Base-by-base conservation (phyloP, 1,284 basidiomycete species). In the Cutaneotrichosporon arboriforme region DNA sequence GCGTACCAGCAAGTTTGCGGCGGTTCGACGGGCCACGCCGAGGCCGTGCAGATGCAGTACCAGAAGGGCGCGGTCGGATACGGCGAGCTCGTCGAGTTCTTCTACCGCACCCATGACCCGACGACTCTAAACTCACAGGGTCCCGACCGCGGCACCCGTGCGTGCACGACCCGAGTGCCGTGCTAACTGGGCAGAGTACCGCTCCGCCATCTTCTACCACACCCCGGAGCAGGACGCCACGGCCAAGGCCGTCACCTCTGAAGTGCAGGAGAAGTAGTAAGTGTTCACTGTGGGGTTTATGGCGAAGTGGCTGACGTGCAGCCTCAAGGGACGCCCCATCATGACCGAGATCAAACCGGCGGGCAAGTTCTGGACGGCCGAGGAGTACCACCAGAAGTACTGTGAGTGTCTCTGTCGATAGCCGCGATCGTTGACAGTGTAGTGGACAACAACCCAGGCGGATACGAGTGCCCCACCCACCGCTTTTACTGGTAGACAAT, bases 91-190 rank as follows among this genome's bases (percentile, higher is more conserved):
- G 87, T 92, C 42, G 90, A 94, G 76, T 92, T 91, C 78, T 92
- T 93, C 76, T 93, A 90, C 73, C 83, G 93, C 43, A 93, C 89
- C 0, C 94, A 98, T 70, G 92, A 97, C 66, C 90, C 94, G 2
- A 96, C 91, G 21, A 89, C 88, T 0, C 67, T 80, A 45, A 84
- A 93, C 72, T 76, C 79, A 15, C 90, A 93, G 69, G 90, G 90
- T 15, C 80, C 73, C 1, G 90, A 93, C 66, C 67, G 64, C 1
- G 90, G 90, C 26, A 83, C 83, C 18, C 89, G 88, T 90, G 68
- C 66, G 87, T 82, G 20, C 4, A 7, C 39, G 12, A n/a, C 20
- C 20, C 7, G 4, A 15, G 43, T 33, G 26, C 20, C 10, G 26
- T 31, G 26, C 40, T 45, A 23, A 37, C 33, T 9, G 17, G 4